These are phyloP conservation scores for Hemileccinum impolitum DNA, from an alignment of 768 basidiomycete genomes.

Conservation along the genomic window DNA sequence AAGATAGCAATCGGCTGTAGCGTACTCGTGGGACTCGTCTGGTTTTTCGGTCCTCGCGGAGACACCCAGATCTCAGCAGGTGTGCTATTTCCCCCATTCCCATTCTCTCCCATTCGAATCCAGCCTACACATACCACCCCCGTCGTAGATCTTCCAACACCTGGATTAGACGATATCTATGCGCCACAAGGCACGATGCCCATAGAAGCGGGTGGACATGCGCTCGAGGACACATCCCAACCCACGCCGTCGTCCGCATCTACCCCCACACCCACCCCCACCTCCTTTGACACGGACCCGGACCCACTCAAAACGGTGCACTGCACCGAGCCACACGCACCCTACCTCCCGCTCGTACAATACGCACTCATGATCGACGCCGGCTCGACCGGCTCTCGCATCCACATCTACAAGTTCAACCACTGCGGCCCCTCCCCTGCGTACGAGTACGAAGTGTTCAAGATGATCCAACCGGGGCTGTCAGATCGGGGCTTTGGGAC, in stretches of 20 bases:
- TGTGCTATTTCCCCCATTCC: slow-evolving; percentile 9
- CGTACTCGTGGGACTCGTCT: slow-evolving; percentile 57
- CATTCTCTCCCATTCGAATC: not conserved
- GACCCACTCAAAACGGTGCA: slow-evolving; percentile 69
- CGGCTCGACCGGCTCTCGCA: slow-evolving; percentile 94
- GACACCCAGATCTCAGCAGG: slow-evolving; percentile 14
- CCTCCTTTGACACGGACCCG: slow-evolving; percentile 69
- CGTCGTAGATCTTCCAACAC: slow-evolving; percentile 11
- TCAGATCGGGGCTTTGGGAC: slow-evolving; percentile 48
- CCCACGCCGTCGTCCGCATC: not conserved
- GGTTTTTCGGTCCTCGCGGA: slow-evolving; percentile 56
- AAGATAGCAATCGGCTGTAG: slow-evolving; percentile 60
- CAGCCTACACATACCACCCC: not conserved
- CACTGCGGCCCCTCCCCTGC: slow-evolving; percentile 72
- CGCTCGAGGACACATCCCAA: not conserved
- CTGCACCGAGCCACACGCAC: slow-evolving; percentile 57
- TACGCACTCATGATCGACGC: slow-evolving; percentile 98
- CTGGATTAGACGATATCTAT: slow-evolving; percentile 24
- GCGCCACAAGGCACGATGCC: slow-evolving; percentile 19
- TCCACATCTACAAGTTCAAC: slow-evolving; percentile 99
- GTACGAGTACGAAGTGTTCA: slow-evolving; percentile 94
- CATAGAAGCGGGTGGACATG: not conserved
- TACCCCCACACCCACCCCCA: slow-evolving; percentile 28
- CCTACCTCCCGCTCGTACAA: slow-evolving; percentile 63
- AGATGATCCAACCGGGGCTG: slow-evolving; percentile 75